Conservation (phyloP, 1,284 basidiomycete species). For the Fomes fomentarius region DNA sequence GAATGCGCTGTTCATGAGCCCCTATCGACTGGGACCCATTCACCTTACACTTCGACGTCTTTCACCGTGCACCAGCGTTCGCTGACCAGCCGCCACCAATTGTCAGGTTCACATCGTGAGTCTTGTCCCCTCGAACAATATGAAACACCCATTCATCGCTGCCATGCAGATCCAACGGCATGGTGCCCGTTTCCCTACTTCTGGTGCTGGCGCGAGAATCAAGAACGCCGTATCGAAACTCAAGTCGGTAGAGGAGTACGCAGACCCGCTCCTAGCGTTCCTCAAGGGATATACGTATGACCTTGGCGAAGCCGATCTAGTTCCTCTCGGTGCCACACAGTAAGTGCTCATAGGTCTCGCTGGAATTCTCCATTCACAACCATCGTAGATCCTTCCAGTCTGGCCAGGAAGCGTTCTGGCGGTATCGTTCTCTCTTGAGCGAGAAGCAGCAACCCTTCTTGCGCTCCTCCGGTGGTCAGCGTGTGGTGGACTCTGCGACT, state of each 20-base stretch:
- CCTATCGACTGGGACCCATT: too few species aligned
- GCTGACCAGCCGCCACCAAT: background rate
- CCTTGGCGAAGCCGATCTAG: slow-evolving; percentile 63
- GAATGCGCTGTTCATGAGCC: too few species aligned
- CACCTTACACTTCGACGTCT: too few species aligned
- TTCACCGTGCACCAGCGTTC: too few species aligned
- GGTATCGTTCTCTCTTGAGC: slow-evolving; percentile 56
- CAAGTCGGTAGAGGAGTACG: slow-evolving; percentile 44
- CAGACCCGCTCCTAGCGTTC: slow-evolving; percentile 59
- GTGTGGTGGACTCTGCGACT: slow-evolving; percentile 68
- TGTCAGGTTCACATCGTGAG: slow-evolving; percentile 3
- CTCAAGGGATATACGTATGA: slow-evolving; percentile 62
- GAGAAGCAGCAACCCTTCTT: slow-evolving; percentile 61
- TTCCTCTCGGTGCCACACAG: slow-evolving; percentile 73
- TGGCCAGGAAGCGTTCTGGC: slow-evolving; percentile 49
- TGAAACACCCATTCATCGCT: background rate
- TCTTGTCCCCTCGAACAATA: background rate
- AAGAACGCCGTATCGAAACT: slow-evolving; percentile 55
- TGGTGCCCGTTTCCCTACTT: slow-evolving; percentile 80
- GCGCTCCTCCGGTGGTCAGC: slow-evolving; percentile 58
- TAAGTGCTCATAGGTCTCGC: slow-evolving; percentile 40
- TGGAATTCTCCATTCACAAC: background rate
- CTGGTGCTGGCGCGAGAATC: slow-evolving; percentile 50
- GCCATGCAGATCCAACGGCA: slow-evolving; percentile 77
- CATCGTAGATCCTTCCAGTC: slow-evolving; percentile 47